Evolutionary conservation across 495 filamentous ascomycete genomes (phyloP).

Genomic region (Tetracladium marchalianum): DNA sequence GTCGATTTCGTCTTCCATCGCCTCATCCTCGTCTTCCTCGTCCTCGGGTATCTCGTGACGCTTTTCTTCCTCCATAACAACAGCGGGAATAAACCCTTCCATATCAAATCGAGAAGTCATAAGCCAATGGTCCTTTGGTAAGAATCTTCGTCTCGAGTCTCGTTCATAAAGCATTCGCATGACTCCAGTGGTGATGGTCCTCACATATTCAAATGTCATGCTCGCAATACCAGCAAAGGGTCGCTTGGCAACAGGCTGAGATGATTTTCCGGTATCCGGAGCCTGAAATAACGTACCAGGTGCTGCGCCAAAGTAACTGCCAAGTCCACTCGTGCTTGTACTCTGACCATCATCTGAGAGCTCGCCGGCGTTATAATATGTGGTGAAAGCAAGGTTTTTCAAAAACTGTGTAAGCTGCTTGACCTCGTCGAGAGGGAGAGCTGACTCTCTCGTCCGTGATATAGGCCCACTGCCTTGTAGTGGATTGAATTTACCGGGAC

Average conservation of each 20-base stretch:
- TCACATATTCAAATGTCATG: constrained; percentile 69
- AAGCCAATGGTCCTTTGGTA: constrained; percentile 79
- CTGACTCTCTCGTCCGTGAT: constrained; percentile 48
- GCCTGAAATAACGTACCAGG: constrained; percentile 10
- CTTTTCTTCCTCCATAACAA: constrained; percentile 81
- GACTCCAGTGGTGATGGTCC: constrained; percentile 70
- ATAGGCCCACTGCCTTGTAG: constrained; percentile 24
- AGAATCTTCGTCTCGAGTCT: constrained; percentile 80
- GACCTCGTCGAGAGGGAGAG: constrained; percentile 59
- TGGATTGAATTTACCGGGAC: constrained; percentile 19
- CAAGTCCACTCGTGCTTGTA: constrained; percentile 38
- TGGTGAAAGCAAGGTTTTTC: constrained; percentile 83
- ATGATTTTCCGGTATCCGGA: neutral
- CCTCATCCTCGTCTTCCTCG: constrained; percentile 41
- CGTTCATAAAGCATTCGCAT: constrained; percentile 85
- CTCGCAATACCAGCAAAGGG: constrained; percentile 44
- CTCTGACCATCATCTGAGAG: constrained; percentile 43
- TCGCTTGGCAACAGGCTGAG: constrained; percentile 15
- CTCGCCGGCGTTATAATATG: constrained; percentile 75
- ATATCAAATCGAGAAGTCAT: constrained; percentile 91
- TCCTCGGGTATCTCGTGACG: constrained; percentile 44
- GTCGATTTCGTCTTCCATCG: constrained; percentile 16
- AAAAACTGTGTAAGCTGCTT: constrained; percentile 72
- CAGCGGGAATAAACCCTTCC: constrained; percentile 77
- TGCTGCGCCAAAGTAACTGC: constrained; percentile 40